These are phyloP conservation scores for Blastobotrys malaysiensis DNA, from an alignment of 1,139 yeast genomes.

Conservation along the genomic window DNA sequence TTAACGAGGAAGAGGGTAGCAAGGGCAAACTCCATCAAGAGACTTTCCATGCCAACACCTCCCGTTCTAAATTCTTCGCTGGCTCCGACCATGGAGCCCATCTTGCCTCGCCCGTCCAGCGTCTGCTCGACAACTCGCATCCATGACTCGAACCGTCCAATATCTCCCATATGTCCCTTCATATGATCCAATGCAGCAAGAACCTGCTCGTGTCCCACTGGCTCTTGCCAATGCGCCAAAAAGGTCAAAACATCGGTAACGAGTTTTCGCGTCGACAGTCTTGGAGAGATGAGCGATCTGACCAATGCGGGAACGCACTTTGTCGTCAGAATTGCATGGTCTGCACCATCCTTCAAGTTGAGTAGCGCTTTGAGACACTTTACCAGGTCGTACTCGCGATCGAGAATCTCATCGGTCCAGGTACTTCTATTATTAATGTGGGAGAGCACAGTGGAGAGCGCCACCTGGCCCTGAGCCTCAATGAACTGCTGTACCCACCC, in stretches of 20 bases:
- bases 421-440: constrained; percentile 37
- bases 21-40: constrained; percentile 72
- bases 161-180: constrained; percentile 57
- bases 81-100: constrained; percentile 90
- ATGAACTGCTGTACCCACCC: constrained; percentile 84
- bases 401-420: constrained; percentile 40
- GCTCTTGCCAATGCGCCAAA: constrained; percentile 46
- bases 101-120: constrained; percentile 79
- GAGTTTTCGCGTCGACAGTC: constrained; percentile 67
- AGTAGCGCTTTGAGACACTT: constrained; percentile 60
- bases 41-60: constrained; percentile 60
- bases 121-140: constrained; percentile 64
- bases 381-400: constrained; percentile 54
- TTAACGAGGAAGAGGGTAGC: constrained; percentile 74
- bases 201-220: constrained; percentile 58
- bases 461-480: constrained; percentile 83
- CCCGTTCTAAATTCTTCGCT: constrained; percentile 73
- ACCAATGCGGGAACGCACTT: constrained; percentile 54
- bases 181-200: constrained; percentile 58
- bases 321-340: constrained; percentile 46
- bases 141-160: constrained; percentile 79
- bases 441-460: constrained; percentile 57
- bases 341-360: constrained; percentile 52
- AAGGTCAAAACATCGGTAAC: constrained; percentile 73
- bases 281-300: constrained; percentile 54